Base-by-base conservation (phyloP, 2,329 filamentous ascomycete genomes). In the Fusarium luffae region DNA sequence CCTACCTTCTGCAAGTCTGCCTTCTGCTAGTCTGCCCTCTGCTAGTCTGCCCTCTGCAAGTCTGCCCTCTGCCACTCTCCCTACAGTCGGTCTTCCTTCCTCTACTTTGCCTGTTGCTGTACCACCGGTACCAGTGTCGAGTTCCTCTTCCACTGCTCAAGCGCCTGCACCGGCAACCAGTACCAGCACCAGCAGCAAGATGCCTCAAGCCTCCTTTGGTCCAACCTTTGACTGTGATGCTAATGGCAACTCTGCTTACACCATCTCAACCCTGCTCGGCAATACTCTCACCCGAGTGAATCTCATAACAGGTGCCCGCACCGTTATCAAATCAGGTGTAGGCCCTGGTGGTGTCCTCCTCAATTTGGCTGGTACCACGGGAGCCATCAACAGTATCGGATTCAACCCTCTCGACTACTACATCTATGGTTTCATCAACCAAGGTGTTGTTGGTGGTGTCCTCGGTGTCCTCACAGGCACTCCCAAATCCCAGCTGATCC, bases 221-320 rank as follows among this genome's bases (percentile, higher is more conserved):
- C 54, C 54, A n/a, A 57, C 54, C 4, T 57, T 57, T 40, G 54
- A 57, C 19, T 57, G 54, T 23, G 54, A 57, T 30, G 46, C 44
- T 12, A 50, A 18, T 27, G 54, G 54, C 16, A 37, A 37, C 18
- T 37, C 34, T 37, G 34, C 34, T 37, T 57, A 57, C 12, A 25
- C 21, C 4, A 57, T 57, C 4, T 57, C 54, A 18, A 50, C 46
- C 5, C 34, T 57, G 14, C 54, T 57, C 8, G 54, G 54, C 8
- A 57, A 57, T 7, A 57, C 54, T 19, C 54, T 57, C 14, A 57
- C 54, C 12, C 19, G 41, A 21, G 54, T 57, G 6, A 57, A 57
- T 19, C 54, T 57, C 10, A 32, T 40, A 12, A 27, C 28, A 25
- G 54, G 54, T 14, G 21, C 27, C 5, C 44, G 54, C 8, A 41